phyloP scores from a whole-genome alignment of 2,329 filamentous ascomycete genomes.

The Byssoonygena ceratinophila region DNA sequence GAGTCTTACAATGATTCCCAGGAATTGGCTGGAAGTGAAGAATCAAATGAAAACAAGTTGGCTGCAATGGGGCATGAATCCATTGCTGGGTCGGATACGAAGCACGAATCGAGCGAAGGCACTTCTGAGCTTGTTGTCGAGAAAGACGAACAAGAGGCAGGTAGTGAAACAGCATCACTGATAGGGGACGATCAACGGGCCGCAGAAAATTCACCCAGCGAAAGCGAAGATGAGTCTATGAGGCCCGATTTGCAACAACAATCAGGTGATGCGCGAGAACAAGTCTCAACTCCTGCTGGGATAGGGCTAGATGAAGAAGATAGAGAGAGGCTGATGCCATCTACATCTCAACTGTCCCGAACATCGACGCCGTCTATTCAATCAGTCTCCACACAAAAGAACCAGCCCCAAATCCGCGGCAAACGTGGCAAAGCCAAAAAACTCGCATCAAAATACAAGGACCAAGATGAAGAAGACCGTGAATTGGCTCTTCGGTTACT shows the following conservation, averaged over 20 bases:
- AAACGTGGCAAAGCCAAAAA: conserved; percentile 79
- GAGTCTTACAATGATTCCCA: conserved; percentile 18
- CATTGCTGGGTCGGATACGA: not conserved
- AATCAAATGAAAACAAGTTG: conserved; percentile 5
- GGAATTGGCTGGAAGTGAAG: conserved; percentile 15
- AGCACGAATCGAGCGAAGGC: conserved; percentile 18
- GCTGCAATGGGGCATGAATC: not conserved
- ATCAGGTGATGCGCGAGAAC: not conserved
- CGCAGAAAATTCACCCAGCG: not conserved
- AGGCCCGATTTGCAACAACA: not conserved
- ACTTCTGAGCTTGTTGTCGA: conserved; percentile 13
- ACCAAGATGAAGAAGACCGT: conserved; percentile 92
- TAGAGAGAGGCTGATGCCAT: conserved; percentile 15
- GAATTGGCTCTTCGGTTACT: conserved; percentile 72
- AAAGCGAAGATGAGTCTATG: not conserved
- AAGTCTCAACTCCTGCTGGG: not conserved
- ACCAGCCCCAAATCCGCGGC: conserved; percentile 45
- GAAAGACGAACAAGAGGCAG: not conserved
- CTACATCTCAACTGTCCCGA: conserved; percentile 18
- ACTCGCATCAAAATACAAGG: conserved; percentile 75
- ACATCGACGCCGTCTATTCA: conserved; percentile 17
- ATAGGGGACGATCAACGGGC: not conserved
- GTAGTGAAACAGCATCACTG: not conserved
- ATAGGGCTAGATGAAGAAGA: not conserved
- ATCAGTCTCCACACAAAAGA: conserved; percentile 11